A percentile compares a stretch with the other conserved stretches of the same genome.
Conservation (phyloP, 2,329 filamentous ascomycete species). For the Alternaria sp. region DNA sequence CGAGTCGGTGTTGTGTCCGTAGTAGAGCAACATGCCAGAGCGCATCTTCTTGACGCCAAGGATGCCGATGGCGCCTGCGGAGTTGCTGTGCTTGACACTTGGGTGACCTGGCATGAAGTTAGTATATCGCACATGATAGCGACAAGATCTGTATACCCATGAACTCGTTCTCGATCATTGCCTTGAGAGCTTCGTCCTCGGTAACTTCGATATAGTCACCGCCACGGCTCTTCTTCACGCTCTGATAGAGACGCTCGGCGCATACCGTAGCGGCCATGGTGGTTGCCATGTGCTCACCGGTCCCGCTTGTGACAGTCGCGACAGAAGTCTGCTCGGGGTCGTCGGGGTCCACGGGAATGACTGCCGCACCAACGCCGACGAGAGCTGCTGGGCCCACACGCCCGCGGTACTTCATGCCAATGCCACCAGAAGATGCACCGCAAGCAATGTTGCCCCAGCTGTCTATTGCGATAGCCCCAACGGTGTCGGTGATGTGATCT, state of each 20-base stretch:
- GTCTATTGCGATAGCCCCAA: conserved; percentile 94
- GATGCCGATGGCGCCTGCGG: conserved; percentile 86
- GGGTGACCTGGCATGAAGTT: conserved; percentile 64
- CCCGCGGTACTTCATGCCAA: conserved; percentile 96
- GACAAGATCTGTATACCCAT: conserved; percentile 64
- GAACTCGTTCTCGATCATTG: conserved; percentile 87
- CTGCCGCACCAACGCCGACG: conserved; percentile 87
- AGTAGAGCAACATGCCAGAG: conserved; percentile 82
- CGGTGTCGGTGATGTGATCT: conserved; percentile 86
- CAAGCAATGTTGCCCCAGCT: conserved; percentile 85
- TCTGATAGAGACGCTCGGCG: conserved; percentile 81
- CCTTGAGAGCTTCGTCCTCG: conserved; percentile 78
- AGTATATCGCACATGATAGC: background rate
- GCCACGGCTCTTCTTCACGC: conserved; percentile 63
- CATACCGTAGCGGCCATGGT: conserved; percentile 89
- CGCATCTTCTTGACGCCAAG: conserved; percentile 86
- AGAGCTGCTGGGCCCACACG: conserved; percentile 91
- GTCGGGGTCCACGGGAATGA: conserved; percentile 76
- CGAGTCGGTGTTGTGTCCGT: conserved; percentile 93
- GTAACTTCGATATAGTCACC: conserved; percentile 70
- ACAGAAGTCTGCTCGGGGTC: conserved; percentile 75
- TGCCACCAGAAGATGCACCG: conserved; percentile 93
- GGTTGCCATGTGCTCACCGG: conserved; percentile 97
- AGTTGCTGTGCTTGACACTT: conserved; percentile 79
- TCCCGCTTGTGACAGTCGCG: conserved; percentile 89